These are phyloP conservation scores for Pinus albicaulis DNA, from an alignment of 75 land plant genomes.

Conservation along the genomic window DNA sequence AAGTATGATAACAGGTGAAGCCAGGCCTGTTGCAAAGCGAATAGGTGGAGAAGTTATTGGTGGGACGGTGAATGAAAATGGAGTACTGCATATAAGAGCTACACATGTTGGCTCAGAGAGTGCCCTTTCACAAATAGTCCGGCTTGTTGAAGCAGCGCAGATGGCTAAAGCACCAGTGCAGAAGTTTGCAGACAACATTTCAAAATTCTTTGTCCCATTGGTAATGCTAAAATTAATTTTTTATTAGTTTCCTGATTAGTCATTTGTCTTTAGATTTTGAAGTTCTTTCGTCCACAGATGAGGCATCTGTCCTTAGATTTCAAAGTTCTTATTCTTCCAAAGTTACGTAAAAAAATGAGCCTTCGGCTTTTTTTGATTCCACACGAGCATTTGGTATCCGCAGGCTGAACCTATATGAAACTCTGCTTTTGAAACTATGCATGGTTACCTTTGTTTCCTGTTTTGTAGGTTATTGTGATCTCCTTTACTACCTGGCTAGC, in stretches of 20 bases:
- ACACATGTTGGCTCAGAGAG: constrained; percentile 98
- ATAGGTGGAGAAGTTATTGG: constrained; percentile 92
- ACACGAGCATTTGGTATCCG: background rate
- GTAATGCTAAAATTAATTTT: constrained; percentile 29
- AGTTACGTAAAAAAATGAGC: constrained; percentile 30
- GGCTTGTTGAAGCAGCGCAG: constrained; percentile 95
- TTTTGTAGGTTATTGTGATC: constrained; percentile 67
- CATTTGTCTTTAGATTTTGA: too few relatives aligned
- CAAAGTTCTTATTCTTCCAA: constrained; percentile 77
- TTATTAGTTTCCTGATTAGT: background rate
- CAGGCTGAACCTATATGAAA: background rate
- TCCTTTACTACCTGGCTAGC: constrained; percentile 74
- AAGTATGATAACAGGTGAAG: constrained; percentile 98
- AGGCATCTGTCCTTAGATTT: constrained; percentile 26
- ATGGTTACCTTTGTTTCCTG: background rate
- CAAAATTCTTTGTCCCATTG: constrained; percentile 82
- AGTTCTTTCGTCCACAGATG: too few relatives aligned
- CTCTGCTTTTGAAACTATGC: background rate
- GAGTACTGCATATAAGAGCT: constrained; percentile 69
- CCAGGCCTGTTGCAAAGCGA: constrained; percentile 70
- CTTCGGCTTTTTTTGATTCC: too few relatives aligned
- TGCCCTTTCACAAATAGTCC: constrained; percentile 89
- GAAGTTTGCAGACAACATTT: constrained; percentile 87
- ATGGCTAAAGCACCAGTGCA: constrained; percentile 96
- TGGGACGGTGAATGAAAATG: constrained; percentile 93